Evolutionary conservation across 768 basidiomycete species (phyloP), one percentile per base, ranked within the genome.

Genomic region (Fistulinella prunicolor): DNA sequence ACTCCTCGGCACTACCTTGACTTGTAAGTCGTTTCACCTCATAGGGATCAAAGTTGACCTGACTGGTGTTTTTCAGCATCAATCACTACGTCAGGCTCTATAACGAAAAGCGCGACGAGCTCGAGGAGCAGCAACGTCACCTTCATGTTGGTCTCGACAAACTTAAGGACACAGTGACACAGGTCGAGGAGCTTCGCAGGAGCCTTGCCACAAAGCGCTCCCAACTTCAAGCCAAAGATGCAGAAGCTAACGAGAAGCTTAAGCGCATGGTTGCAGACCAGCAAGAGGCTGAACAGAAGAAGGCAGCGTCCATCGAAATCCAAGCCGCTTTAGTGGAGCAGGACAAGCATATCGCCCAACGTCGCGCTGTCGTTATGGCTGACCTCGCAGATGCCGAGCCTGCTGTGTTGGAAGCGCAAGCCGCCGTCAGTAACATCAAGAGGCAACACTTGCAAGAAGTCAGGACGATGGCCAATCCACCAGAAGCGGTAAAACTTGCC

Each of bases 241-340:
- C 83, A 1, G 91, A 98, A 69, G 96, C 96, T 10, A 97, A 99
- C 66, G 91, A 92, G 62, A 99, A 99, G 70, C 78, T 99, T 34
- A 86, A 90, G 67, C 90, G 92, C 48, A 98, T 99, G 95, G 94
- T 99, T 13, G 79, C 90, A 7, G 95, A 98, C 68, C 95, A 99
- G 68, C 95, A 97, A 63, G 95, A 98, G 63, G 96, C 96, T 3
- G 96, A 99, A 62, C 91, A 94, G 65, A 96, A 98, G 80, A 97
- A 97, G 64, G 78, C 89, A 2, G 94, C 92, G 0, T 99, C 96
- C 8, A 92, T 97, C 56, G 83, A 94, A 67, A 94, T 98, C 38
- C 94, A 97, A 63, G 89, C 91, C 2, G 93, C 91, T 20, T 76
- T 98, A 41, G 90, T 88, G 14, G 84, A 92, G 65, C 94, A 97